Percentiles rank a stretch among this genome's conserved stretches.
Evolutionary conservation across 2,329 filamentous ascomycete genomes (phyloP).

Genomic region (Apiospora marii): DNA sequence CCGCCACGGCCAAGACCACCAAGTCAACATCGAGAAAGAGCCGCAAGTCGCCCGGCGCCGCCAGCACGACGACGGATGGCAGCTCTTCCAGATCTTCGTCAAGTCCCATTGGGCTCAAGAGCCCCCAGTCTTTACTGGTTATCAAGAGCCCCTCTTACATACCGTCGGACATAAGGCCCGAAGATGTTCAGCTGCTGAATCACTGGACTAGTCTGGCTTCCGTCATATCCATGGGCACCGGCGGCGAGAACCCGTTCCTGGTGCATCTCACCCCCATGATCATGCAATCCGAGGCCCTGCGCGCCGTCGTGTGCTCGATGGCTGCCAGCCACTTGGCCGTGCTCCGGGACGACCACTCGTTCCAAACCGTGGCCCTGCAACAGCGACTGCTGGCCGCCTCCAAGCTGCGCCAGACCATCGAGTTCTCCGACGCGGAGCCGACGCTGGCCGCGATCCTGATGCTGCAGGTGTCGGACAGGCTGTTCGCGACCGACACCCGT

Average conservation of each 20-base stretch:
- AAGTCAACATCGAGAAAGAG: constrained; percentile 25
- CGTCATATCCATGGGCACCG: constrained; percentile 40
- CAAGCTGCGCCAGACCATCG: constrained; percentile 33
- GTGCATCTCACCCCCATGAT: constrained; percentile 43
- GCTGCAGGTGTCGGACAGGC: constrained; percentile 42
- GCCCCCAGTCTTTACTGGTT: not conserved
- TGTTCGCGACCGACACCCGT: constrained; percentile 39
- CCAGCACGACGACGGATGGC: constrained; percentile 6
- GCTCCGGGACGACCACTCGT: constrained; percentile 32
- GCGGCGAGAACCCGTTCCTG: constrained; percentile 40
- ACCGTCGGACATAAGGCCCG: constrained; percentile 28
- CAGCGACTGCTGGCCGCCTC: constrained; percentile 37
- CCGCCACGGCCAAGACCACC: constrained; percentile 25
- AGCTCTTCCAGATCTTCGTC: constrained; percentile 13
- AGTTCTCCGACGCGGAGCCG: constrained; percentile 34
- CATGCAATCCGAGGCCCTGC: constrained; percentile 37
- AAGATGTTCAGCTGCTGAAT: constrained; percentile 37
- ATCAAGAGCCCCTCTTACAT: constrained; percentile 30
- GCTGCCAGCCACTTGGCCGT: constrained; percentile 42
- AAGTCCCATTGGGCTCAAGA: not conserved
- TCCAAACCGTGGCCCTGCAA: constrained; percentile 35
- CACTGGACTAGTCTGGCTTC: constrained; percentile 41
- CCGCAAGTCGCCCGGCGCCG: constrained; percentile 15
- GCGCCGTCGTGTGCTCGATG: constrained; percentile 41
- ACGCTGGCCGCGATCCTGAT: constrained; percentile 43